phyloP scores from a whole-genome alignment of 257 asterid genomes.

The Lantana camara region DNA sequence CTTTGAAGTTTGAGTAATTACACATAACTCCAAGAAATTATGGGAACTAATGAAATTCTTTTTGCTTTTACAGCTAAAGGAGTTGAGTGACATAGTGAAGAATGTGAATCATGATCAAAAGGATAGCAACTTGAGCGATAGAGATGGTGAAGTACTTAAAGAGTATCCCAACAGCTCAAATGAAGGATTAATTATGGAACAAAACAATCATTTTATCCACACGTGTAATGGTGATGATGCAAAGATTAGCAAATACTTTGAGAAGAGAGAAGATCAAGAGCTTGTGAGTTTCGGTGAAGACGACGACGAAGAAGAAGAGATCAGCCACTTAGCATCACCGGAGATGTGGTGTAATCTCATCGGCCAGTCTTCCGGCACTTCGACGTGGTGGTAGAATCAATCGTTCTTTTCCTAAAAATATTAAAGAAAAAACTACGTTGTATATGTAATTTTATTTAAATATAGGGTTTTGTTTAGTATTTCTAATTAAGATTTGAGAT shows the following conservation, averaged over 20 bases:
- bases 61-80: slow-evolving; percentile 37
- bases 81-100: slow-evolving; percentile 36
- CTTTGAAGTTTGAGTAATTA: too few species aligned
- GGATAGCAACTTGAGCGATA: neutral
- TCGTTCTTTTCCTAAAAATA: neutral
- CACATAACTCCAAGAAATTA: too few species aligned
- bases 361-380: slow-evolving; percentile 29
- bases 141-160: slow-evolving; percentile 6
- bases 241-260: slow-evolving; percentile 1
- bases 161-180: slow-evolving; percentile 16
- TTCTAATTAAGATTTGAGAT: too few species aligned
- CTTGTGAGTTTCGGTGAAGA: slow-evolving; percentile 24
- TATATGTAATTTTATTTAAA: too few species aligned
- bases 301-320: slow-evolving; percentile 26
- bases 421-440: neutral
- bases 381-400: slow-evolving; percentile 51
- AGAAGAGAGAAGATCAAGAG: slow-evolving; percentile 33
- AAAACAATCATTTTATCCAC: neutral
- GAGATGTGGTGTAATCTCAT: slow-evolving; percentile 40
- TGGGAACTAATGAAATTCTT: too few species aligned
- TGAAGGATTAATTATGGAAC: slow-evolving; percentile 18
- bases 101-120: slow-evolving; percentile 27
- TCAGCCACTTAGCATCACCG: slow-evolving; percentile 30
- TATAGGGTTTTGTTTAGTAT: neutral
- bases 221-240: slow-evolving; percentile 2